phyloP scores from a whole-genome alignment of 148 eudicot genomes.

The Fagopyrum homotropicum region DNA sequence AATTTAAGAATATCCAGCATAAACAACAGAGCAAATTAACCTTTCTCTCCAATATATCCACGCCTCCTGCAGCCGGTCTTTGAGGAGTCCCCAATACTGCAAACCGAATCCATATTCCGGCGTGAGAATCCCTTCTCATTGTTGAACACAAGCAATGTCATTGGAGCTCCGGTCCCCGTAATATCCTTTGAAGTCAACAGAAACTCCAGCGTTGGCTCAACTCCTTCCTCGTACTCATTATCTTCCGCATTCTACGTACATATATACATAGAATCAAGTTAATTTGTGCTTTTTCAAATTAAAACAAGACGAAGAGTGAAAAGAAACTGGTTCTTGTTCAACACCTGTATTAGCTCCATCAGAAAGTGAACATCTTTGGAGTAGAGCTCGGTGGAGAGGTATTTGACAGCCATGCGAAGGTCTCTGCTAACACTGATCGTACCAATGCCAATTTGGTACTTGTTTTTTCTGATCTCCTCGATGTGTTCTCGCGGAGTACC shows the following conservation, averaged over 20 bases:
- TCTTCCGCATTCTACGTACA: slow-evolving; percentile 67
- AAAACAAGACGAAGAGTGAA: not conserved
- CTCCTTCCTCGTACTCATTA: slow-evolving; percentile 52
- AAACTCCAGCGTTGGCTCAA: slow-evolving; percentile 59
- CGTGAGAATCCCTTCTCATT: slow-evolving; percentile 58
- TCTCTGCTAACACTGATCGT: slow-evolving; percentile 29
- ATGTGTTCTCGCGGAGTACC: slow-evolving; percentile 42
- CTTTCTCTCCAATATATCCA: slow-evolving; percentile 74
- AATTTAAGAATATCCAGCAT: not conserved
- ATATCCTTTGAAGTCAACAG: slow-evolving; percentile 53
- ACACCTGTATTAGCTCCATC: slow-evolving; percentile 58
- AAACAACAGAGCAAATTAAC: slow-evolving; percentile 15
- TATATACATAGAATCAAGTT: not conserved
- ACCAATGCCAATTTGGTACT: slow-evolving; percentile 46
- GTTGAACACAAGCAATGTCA: slow-evolving; percentile 59
- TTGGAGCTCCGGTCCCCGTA: slow-evolving; percentile 51
- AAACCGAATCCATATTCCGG: slow-evolving; percentile 55
- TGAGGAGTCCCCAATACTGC: slow-evolving; percentile 63
- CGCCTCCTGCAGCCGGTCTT: slow-evolving; percentile 56
- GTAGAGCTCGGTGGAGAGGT: slow-evolving; percentile 54
- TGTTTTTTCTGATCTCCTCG: slow-evolving; percentile 41
- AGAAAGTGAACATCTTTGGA: slow-evolving; percentile 35
- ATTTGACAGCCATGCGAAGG: slow-evolving; percentile 42
- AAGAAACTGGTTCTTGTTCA: not conserved
- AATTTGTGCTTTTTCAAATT: not conserved